Evolutionary conservation across 805 yeast genomes (phyloP).

Genomic region (Lipomyces lipofer): DNA sequence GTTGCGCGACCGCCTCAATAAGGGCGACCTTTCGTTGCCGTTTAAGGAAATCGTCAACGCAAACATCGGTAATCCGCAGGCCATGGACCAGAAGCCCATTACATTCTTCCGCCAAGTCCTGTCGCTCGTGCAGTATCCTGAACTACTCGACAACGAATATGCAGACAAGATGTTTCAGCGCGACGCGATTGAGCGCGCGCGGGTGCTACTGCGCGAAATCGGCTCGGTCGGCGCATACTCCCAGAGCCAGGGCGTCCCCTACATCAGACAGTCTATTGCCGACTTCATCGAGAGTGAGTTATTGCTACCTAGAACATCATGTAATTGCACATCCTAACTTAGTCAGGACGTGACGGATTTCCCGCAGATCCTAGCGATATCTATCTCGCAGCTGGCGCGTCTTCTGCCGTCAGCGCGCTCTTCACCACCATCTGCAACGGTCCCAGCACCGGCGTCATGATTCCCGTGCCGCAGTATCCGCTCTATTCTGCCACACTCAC

Average conservation of each 20-base stretch:
- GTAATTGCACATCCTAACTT: neutral
- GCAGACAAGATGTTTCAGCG: constrained; percentile 44
- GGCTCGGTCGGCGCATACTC: constrained; percentile 96
- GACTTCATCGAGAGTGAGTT: constrained; percentile 53
- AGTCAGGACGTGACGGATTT: constrained; percentile 69
- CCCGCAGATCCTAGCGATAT: constrained; percentile 68
- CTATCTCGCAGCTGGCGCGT: constrained; percentile 90
- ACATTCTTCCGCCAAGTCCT: constrained; percentile 94
- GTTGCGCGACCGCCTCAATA: constrained; percentile 56
- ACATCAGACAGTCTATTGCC: constrained; percentile 76
- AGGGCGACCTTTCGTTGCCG: constrained; percentile 65
- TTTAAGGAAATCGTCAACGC: constrained; percentile 79
- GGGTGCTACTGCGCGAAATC: constrained; percentile 55
- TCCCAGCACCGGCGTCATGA: constrained; percentile 68
- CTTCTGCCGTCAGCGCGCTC: constrained; percentile 84
- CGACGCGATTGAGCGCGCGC: constrained; percentile 78
- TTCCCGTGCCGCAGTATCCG: constrained; percentile 98
- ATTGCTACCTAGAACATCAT: neutral
- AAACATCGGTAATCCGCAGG: constrained; percentile 98
- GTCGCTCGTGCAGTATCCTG: constrained; percentile 83
- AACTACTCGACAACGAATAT: constrained; percentile 47
- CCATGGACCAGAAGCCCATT: constrained; percentile 87
- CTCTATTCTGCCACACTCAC: constrained; percentile 93
- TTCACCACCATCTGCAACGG: constrained; percentile 70
- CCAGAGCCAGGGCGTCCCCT: constrained; percentile 81